Percentiles rank a stretch among this genome's conserved stretches.
These are phyloP conservation scores for Dothideomycetidae sp. DNA, from an alignment of 2,329 filamentous ascomycete species.

Conservation along the genomic window DNA sequence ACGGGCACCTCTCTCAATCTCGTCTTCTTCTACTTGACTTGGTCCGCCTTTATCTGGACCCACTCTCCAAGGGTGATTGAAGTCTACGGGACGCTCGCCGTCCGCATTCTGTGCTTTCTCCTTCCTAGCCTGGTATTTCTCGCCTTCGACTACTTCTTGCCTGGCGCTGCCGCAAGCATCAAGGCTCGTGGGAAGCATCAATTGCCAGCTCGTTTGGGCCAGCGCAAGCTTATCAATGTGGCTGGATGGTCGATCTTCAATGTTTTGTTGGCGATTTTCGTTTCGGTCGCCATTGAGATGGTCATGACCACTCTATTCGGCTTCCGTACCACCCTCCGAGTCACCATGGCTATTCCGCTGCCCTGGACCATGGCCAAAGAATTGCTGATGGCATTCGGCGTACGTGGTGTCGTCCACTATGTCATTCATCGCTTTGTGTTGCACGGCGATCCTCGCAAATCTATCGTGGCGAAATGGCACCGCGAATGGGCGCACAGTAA, in stretches of 20 bases:
- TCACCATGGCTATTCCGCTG: constrained; percentile 46
- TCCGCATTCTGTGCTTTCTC: constrained; percentile 57
- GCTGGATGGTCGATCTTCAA: constrained; percentile 42
- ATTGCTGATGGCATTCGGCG: constrained; percentile 36
- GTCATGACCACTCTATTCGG: constrained; percentile 39
- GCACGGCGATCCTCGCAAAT: constrained; percentile 32
- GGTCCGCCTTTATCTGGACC: constrained; percentile 67
- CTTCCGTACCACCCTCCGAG: constrained; percentile 40
- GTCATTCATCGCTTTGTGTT: constrained; percentile 58
- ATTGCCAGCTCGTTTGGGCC: constrained; percentile 31
- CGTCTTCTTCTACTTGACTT: constrained; percentile 81
- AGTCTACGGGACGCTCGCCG: constrained; percentile 51
- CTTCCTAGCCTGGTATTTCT: constrained; percentile 60
- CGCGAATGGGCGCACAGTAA: constrained; percentile 44
- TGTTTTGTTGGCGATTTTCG: constrained; percentile 35
- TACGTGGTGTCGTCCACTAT: constrained; percentile 56
- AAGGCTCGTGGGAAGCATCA: constrained; percentile 50
- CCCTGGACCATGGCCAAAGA: constrained; percentile 47
- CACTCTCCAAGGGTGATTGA: constrained; percentile 65
- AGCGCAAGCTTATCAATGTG: constrained; percentile 34
- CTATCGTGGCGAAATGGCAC: constrained; percentile 28
- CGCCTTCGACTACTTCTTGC: constrained; percentile 42
- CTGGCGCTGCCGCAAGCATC: constrained; percentile 5
- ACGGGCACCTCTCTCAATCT: constrained; percentile 72
- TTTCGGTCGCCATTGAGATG: constrained; percentile 44